These are phyloP conservation scores for Polyplosphaeria fusca DNA, from an alignment of 495 filamentous ascomycete genomes.

Conservation along the genomic window DNA sequence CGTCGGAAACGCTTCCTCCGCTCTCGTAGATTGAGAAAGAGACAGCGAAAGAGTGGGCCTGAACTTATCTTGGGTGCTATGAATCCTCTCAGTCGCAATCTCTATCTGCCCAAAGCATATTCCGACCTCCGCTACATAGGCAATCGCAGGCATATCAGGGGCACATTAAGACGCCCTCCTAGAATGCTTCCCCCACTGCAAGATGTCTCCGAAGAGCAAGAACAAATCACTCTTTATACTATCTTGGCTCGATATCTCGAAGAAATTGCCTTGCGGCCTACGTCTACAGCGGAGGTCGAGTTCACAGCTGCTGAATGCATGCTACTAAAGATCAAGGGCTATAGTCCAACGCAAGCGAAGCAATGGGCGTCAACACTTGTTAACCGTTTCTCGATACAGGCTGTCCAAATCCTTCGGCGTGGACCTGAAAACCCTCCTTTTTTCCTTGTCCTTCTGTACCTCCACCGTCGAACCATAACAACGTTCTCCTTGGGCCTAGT, in stretches of 20 bases:
- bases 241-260: slow-evolving; percentile 18
- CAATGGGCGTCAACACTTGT: slow-evolving; percentile 12
- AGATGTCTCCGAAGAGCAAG: not conserved
- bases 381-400: not conserved
- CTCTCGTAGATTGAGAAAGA: too few relatives aligned
- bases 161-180: too few relatives aligned
- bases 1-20: too few relatives aligned
- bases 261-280: not conserved
- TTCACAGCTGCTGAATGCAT: slow-evolving; percentile 5
- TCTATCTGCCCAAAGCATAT: too few relatives aligned
- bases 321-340: slow-evolving; percentile 9
- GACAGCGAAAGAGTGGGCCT: too few relatives aligned
- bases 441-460: slow-evolving; percentile 31
- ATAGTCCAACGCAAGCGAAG: slow-evolving; percentile 3
- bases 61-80: too few relatives aligned
- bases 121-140: too few relatives aligned
- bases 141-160: too few relatives aligned
- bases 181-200: too few relatives aligned
- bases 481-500: slow-evolving; percentile 4
- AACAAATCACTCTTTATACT: slow-evolving; percentile 8
- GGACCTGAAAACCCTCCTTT: slow-evolving; percentile 9
- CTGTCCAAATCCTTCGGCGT: slow-evolving; percentile 2
- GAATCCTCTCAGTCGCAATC: too few relatives aligned
- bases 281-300: not conserved
- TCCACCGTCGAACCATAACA: slow-evolving; percentile 21